Evolutionary conservation across 192 early-diverging fungal species (phyloP).

Genomic region (Cladochytrium replicatum): DNA sequence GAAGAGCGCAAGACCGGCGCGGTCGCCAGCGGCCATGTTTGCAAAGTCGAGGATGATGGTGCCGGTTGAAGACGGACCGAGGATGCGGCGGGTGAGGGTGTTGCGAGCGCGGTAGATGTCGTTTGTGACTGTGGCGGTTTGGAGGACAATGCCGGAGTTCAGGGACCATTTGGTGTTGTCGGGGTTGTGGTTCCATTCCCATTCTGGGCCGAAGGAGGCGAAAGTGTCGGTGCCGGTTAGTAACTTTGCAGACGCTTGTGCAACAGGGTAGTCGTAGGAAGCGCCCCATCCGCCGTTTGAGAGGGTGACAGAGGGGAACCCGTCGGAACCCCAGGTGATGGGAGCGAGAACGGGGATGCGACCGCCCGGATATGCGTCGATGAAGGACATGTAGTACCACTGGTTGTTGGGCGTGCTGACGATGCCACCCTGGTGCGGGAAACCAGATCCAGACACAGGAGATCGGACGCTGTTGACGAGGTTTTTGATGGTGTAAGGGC

Average conservation of each 20-base stretch:
- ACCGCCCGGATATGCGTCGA: not conserved
- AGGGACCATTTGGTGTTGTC: not conserved
- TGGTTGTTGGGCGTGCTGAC: not conserved
- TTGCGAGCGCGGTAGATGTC: not conserved
- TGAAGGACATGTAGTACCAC: not conserved
- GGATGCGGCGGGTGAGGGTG: not conserved
- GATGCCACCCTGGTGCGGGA: not conserved
- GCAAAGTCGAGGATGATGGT: not conserved
- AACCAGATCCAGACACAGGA: not conserved
- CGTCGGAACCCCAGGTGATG: not conserved
- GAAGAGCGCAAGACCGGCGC: not conserved
- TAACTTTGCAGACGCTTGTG: not conserved
- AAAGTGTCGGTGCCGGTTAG: not conserved
- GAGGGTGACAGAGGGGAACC: not conserved
- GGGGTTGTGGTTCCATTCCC: conserved; percentile 1
- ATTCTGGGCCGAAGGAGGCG: not conserved
- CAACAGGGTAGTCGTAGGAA: not conserved
- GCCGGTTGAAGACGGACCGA: not conserved
- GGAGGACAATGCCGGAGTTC: not conserved
- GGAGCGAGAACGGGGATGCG: not conserved
- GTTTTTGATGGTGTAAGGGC: not conserved
- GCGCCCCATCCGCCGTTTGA: not conserved
- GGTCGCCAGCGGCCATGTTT: not conserved
- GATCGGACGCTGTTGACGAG: not conserved
- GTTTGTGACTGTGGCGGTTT: not conserved